A percentile compares a stretch with the other conserved stretches of the same genome.
Conservation (phyloP, 2,329 filamentous ascomycete genomes). For the Thelonectria discophora region DNA sequence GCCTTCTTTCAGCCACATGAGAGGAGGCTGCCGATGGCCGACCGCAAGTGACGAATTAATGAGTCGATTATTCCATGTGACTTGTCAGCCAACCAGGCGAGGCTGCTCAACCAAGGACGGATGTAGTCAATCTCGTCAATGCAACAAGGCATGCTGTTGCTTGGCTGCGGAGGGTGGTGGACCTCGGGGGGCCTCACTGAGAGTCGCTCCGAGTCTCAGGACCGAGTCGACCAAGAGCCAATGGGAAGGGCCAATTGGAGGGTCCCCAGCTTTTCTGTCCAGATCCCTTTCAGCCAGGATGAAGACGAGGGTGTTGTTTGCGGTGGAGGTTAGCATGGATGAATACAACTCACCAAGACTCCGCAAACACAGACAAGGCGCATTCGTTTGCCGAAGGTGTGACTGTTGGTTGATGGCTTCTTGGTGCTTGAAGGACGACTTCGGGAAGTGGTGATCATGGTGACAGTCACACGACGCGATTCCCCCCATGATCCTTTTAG, state of each 20-base stretch:
- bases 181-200: constrained; percentile 4
- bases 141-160: neutral
- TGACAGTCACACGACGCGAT: constrained; percentile 17
- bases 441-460: constrained; percentile 12
- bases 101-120: neutral
- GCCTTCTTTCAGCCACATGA: neutral
- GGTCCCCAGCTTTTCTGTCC: constrained; percentile 12
- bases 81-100: constrained; percentile 5
- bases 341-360: neutral
- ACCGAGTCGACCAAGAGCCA: constrained; percentile 20
- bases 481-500: constrained; percentile 2
- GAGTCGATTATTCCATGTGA: constrained; percentile 10
- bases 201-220: constrained; percentile 1
- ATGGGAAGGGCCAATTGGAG: constrained; percentile 20
- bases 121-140: neutral
- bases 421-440: constrained; percentile 2
- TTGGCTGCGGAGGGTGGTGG: constrained; percentile 14
- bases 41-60: neutral
- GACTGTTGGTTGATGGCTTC: neutral
- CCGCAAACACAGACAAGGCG: neutral
- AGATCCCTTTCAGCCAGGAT: constrained; percentile 5
- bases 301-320: neutral
- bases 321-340: constrained; percentile 13
- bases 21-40: neutral
- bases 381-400: neutral